Evolutionary conservation across 768 basidiomycete species (phyloP), one percentile per base, ranked within the genome.

Genomic region (Fomitopsis pulvina): DNA sequence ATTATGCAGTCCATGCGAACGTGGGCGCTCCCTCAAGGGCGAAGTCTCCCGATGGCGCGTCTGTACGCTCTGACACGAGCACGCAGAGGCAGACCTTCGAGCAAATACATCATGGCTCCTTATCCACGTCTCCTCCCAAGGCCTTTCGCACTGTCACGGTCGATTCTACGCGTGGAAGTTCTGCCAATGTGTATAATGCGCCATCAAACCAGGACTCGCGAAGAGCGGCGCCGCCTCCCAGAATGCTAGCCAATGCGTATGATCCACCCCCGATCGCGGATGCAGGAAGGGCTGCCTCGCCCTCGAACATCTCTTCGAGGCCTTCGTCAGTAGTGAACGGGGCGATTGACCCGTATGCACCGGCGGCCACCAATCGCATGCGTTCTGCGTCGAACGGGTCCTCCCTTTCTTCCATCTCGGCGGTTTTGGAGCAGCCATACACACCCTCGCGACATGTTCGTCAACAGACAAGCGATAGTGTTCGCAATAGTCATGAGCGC

Each of bases 381-480:
- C 71, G 74, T 28, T 74, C 77, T 6, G 57, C 64, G 45, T 79
- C 79, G 14, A 77, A 71, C 56, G 68, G 70, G 0, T 76, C 79
- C 7, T 56, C 61, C 18, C 56, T 72, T 30, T 72, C 75, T 20
- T 64, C 59, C 18, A 42, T 51, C 3, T 67, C 65, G 6, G 56
- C 54, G 6, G 41, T 55, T 20, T 66, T 66, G 5, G 52, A 60
- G 21, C 64, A 67, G 45, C 63, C 61, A 3, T 71, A 75, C 46
- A 64, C 70, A 26, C 69, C 68, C 12, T 69, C 68, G 62, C 56
- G 60, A 57, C 53, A 54, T 44, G 30, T 47, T 6, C 50, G 48
- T 2, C 54, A 55, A 10, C 52, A 53, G 24, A 51, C 57, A 1
- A 54, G 52, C 48, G 54, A 56, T 21, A 38, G 30, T 30, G 34